These are phyloP conservation scores for Galerina marginata DNA, from an alignment of 768 basidiomycete genomes.

Conservation along the genomic window DNA sequence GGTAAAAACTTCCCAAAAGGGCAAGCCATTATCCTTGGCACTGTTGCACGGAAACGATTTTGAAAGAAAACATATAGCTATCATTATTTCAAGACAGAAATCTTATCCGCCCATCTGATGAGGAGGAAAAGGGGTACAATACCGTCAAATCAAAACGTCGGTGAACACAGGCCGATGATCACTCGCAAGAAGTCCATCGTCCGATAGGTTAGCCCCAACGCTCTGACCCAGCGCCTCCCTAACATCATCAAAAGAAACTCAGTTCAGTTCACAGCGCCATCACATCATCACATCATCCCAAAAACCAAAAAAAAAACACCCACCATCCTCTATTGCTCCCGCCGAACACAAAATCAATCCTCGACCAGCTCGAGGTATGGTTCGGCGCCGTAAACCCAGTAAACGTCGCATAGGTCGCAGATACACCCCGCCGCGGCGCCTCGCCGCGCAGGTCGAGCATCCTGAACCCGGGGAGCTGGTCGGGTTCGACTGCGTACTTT, in stretches of 20 bases:
- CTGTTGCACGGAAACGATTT: no score
- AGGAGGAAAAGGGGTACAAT: no score
- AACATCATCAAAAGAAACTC: background rate
- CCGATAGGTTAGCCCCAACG: conserved; percentile 46
- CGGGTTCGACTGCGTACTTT: background rate
- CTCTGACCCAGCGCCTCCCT: conserved; percentile 30
- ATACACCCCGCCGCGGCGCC: background rate
- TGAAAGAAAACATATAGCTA: no score
- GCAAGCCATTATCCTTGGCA: no score
- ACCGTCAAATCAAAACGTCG: conserved; percentile 34
- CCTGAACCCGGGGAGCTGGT: conserved; percentile 3
- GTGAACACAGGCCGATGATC: conserved; percentile 62
- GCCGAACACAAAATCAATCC: conserved; percentile 12
- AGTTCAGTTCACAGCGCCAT: no score
- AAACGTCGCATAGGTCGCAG: conserved; percentile 38
- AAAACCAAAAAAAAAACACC: conserved; percentile 23
- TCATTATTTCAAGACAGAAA: no score
- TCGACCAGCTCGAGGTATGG: conserved; percentile 25
- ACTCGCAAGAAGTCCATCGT: conserved; percentile 58
- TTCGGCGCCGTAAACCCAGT: conserved; percentile 53
- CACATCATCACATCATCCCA: background rate
- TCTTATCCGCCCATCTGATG: no score
- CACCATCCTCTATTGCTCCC: conserved; percentile 37
- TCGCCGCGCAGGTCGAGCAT: conserved; percentile 3
- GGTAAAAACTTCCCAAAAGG: no score